Evolutionary conservation across 768 basidiomycete species (phyloP).

Genomic region (Pisolithus marmoratus): DNA sequence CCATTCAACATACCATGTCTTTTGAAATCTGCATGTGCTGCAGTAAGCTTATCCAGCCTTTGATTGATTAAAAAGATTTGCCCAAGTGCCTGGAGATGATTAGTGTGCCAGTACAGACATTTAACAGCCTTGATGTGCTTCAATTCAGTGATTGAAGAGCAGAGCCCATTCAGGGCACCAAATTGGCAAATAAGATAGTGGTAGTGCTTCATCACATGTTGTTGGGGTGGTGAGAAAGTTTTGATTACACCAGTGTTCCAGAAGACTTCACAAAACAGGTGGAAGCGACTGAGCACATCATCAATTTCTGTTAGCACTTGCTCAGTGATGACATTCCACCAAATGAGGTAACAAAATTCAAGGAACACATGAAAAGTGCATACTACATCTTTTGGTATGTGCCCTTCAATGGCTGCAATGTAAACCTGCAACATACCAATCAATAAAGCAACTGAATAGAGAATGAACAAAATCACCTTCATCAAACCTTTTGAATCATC

Average conservation of each 20-base stretch:
- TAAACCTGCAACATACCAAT: not conserved
- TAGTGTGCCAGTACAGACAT: conserved; percentile 27
- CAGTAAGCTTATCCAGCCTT: conserved; percentile 24
- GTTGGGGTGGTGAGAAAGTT: conserved; percentile 22
- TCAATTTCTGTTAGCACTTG: conserved; percentile 15
- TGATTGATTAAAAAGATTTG: conserved; percentile 30
- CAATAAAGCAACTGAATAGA: not conserved
- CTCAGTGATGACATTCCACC: conserved; percentile 12
- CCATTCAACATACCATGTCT: conserved; percentile 10
- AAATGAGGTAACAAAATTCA: conserved; percentile 30
- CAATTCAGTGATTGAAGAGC: conserved; percentile 32
- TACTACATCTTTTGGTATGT: not conserved
- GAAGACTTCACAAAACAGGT: conserved; percentile 17
- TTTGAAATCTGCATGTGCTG: conserved; percentile 13
- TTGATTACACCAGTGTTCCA: conserved; percentile 7
- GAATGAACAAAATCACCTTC: not conserved
- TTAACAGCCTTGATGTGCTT: conserved; percentile 34
- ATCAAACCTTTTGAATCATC: not conserved
- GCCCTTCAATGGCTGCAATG: no score
- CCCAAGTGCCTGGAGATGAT: conserved; percentile 12
- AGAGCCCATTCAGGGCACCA: conserved; percentile 31
- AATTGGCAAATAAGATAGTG: conserved; percentile 17
- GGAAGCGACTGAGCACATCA: conserved; percentile 12
- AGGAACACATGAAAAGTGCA: not conserved
- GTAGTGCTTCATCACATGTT: conserved; percentile 32